Base-by-base conservation (phyloP, 1,284 basidiomycete species). In the Tetrapyrgos nigripes region DNA sequence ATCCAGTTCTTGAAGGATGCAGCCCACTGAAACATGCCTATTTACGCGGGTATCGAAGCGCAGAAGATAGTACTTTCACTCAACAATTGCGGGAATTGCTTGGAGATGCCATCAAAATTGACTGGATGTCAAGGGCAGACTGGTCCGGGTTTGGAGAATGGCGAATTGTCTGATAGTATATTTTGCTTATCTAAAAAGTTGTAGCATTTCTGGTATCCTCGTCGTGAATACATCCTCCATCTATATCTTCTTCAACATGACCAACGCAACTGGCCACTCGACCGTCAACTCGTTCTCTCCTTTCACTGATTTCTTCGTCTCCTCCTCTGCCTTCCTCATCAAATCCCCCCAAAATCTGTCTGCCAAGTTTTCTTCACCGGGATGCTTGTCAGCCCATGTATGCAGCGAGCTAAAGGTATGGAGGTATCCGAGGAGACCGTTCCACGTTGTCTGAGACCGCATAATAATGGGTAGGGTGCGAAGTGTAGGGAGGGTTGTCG, bases 371-470 rank as follows among this genome's bases (percentile, higher is more conserved):
- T 45, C 21, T 21, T 94, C 91, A 10, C 82, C 79, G 0, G 91
- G 91, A 65, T 88, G 79, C 6, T 71, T 67, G 62, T 89, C 86
- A 47, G 87, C 83, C 72, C 84, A 95, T 1, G 84, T 87, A 62
- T 93, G 86, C 31, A 93, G 73, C 1, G 92, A 80, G 59, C 88
- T 92, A 74, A 83, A 87, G 0, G 92, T 93, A 44, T 85, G 78
- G 10, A 95, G 74, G 70, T 94, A 96, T 0, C 73, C 82, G 6
- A 88, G 78, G 0, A 95, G 70, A 57, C 84, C 84, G 4, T 79
- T 71, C 87, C 90, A 89, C 0, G 80, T 83, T 80, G 89, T 84
- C 10, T 72, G 76, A 62, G 86, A 86, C 29, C 73, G 79, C 76
- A 93, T 76, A 54, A 91, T 77, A 53, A 88, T 79, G 1, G 83